These are phyloP conservation scores for Lecanicillium sp. DNA, from an alignment of 2,329 filamentous ascomycete species.

Conservation along the genomic window DNA sequence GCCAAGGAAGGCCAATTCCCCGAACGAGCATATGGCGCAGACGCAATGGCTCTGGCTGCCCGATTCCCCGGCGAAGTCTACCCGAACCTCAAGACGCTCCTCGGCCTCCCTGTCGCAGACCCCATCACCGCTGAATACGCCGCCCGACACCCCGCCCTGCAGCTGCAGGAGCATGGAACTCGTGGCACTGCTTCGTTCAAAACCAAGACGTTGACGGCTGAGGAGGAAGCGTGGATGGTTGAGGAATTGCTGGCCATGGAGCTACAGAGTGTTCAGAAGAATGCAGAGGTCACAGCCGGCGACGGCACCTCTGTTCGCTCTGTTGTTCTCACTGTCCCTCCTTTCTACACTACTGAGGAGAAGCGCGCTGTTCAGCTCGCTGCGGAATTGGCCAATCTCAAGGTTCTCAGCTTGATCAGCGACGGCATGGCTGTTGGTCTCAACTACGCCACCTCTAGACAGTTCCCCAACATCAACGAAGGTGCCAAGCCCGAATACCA, in stretches of 20 bases:
- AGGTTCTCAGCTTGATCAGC: constrained; percentile 74
- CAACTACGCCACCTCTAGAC: constrained; percentile 88
- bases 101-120: constrained; percentile 62
- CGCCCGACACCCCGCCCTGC: constrained; percentile 68
- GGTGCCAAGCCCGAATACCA: constrained; percentile 85
- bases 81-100: constrained; percentile 81
- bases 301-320: constrained; percentile 67
- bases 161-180: constrained; percentile 49
- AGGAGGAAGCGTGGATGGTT: constrained; percentile 64
- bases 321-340: constrained; percentile 79
- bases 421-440: constrained; percentile 89
- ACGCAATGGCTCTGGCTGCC: constrained; percentile 78
- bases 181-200: constrained; percentile 73
- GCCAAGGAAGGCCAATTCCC: constrained; percentile 62
- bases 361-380: constrained; percentile 78
- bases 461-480: constrained; percentile 76
- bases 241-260: constrained; percentile 97
- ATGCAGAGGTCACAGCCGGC: constrained; percentile 77
- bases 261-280: constrained; percentile 81
- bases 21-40: constrained; percentile 84
- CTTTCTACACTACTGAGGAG: constrained; percentile 86
- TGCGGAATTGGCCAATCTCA: constrained; percentile 79
- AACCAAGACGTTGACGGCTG: constrained; percentile 56
- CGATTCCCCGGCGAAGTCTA: constrained; percentile 92
- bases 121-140: constrained; percentile 62